Base-by-base conservation (phyloP, 345 rosid species). In the Syzygium aromaticum region DNA sequence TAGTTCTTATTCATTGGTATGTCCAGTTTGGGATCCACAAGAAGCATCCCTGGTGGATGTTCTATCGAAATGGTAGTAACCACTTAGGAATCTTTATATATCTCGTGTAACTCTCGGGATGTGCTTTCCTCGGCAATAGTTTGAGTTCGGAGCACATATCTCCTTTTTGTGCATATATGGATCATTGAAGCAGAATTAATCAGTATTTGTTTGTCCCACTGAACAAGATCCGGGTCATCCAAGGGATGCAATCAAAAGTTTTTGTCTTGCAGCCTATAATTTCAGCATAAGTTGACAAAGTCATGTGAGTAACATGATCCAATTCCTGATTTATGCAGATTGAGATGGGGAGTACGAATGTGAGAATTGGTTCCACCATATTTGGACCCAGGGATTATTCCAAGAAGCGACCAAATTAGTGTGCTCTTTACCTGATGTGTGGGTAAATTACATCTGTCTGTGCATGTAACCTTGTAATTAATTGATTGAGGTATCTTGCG, bases 331-430 rank as follows among this genome's bases (percentile, higher is more conserved):
- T 80, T 49, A 49, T 92, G 90, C 98, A 96, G 98, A 96, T 96
- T 89, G 98, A 96, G 91, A 94, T 92, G 98, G 98, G 98, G 63
- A 97, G 98, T 87, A 95, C 96, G 77, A 96, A 90, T 87, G 99
- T 97, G 90, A 94, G 99, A 91, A 87, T 97, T 40, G 99, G 99
- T 82, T 96, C 99, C 22, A 94, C 98, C 84, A 96, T 97, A 87
- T 97, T 96, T 49, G 98, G 98, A 77, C 98, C 98, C 33, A 92
- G 98, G 90, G 96, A 94, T 27, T 97, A 95, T 86, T 77, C 94
- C 13, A 92, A 93, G 92, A 92, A 91, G 90, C 89, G 6, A 56
- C 85, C 87, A 0, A 88, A 87, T 53, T 92, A 89, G 86, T 51
- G 40, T 38, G 87, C 52, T 85, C 80, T 73, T 19, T 73, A 38